Percentiles rank a stretch among this genome's conserved stretches.
Conservation (phyloP, 1,284 basidiomycete genomes). For the Ganoderma leucocontextum region DNA sequence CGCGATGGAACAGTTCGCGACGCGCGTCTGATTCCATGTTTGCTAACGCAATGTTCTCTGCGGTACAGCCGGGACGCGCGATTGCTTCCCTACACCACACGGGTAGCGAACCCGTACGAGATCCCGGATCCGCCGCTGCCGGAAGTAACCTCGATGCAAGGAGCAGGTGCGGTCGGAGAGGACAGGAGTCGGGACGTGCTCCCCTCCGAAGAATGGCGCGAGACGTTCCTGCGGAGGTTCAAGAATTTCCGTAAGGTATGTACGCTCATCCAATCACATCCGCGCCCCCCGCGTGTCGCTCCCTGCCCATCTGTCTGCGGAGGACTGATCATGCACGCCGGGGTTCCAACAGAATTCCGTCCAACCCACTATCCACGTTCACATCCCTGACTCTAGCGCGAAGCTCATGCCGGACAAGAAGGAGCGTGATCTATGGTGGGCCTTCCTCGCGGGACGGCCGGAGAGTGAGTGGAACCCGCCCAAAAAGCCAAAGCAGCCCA, state of each 20-base stretch:
- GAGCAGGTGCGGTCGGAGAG: constrained; percentile 27
- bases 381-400: constrained; percentile 38
- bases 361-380: constrained; percentile 66
- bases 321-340: neutral
- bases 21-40: neutral
- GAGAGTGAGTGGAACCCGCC: constrained; percentile 70
- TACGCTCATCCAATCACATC: neutral
- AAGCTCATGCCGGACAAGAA: constrained; percentile 70
- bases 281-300: neutral
- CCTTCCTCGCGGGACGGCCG: constrained; percentile 74
- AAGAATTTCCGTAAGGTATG: constrained; percentile 69
- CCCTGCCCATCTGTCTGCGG: neutral
- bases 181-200: constrained; percentile 46
- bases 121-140: constrained; percentile 33
- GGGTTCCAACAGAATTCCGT: constrained; percentile 59
- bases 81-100: constrained; percentile 64
- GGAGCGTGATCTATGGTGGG: constrained; percentile 80
- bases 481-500: constrained; percentile 49
- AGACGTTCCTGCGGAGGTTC: constrained; percentile 62
- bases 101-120: constrained; percentile 74
- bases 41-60: constrained; percentile 10
- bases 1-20: neutral
- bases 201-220: constrained; percentile 73
- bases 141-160: neutral
- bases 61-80: constrained; percentile 70